Evolutionary conservation across 1,284 basidiomycete genomes (phyloP), one percentile per base, ranked within the genome.

Genomic region (Trametes hirsuta): DNA sequence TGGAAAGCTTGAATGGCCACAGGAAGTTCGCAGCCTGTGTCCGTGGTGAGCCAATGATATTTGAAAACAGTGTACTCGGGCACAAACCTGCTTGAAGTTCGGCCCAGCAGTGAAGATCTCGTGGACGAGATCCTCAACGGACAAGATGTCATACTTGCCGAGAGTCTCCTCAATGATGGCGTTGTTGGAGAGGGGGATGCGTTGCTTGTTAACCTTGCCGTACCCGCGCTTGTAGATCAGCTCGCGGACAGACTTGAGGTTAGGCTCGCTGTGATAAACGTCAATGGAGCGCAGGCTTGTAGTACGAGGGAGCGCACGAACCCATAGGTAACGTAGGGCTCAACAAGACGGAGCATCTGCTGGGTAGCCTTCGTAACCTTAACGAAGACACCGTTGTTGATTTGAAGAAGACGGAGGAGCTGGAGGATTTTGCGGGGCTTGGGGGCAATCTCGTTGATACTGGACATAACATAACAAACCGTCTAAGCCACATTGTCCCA

Each of bases 151-250:
- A 81, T 86, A 93, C 80, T 98, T 92, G 79, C 95, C 94, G 68
- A 99, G 95, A 54, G 86, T 75, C 73, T 88, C 81, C 83, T 99
- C 97, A 71, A 99, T 97, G 80, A 98, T 84, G 66, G 86, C 81
- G 82, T 99, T 99, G 84, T 95, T 94, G 74, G 90, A 82, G 70
- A 99, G 90, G 67, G 97, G 96, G 72, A 99, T 93, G 75, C 97
- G 93, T 80, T 98, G 96, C 80, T 94, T 96, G 87, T 96, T 81
- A 77, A 99, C 88, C 84, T 98, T 99, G 78, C 96, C 97, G 78
- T 98, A 98, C 62, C 97, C 97, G 70, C 97, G 94, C 88, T 99
- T 99, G 91, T 99, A 99, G 81, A 99, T 90, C 66, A 99, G 83
- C 79, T 98, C 97, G 69, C 96, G 94, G 75, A 98, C 90, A 47